Percentiles rank a stretch among this genome's conserved stretches.
Evolutionary conservation across 1,139 yeast species (phyloP).

Genomic region (Saccharomycopsis hybrid): DNA sequence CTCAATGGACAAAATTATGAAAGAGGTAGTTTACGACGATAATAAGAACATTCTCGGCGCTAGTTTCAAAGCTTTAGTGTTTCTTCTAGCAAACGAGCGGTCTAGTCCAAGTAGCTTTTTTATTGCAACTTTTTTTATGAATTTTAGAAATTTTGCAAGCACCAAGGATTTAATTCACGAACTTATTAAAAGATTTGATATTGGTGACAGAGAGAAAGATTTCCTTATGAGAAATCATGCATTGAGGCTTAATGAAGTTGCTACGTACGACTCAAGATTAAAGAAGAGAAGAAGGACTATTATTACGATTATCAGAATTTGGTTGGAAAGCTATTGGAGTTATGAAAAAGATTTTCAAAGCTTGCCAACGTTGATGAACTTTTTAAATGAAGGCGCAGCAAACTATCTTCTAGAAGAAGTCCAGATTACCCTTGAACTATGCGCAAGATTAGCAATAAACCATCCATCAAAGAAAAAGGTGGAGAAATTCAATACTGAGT

Average conservation of each 20-base stretch:
- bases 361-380: conserved; percentile 64
- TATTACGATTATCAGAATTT: conserved; percentile 61
- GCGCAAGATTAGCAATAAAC: conserved; percentile 41
- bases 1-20: conserved; percentile 27
- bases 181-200: conserved; percentile 60
- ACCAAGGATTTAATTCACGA: conserved; percentile 67
- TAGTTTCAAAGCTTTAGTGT: conserved; percentile 68
- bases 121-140: conserved; percentile 70
- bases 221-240: conserved; percentile 26
- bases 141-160: conserved; percentile 69
- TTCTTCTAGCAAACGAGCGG: conserved; percentile 63
- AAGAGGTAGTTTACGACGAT: conserved; percentile 40
- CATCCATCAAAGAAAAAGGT: conserved; percentile 17
- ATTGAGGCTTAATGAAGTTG: conserved; percentile 11
- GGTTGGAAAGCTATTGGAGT: conserved; percentile 91
- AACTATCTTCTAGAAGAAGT: conserved; percentile 56
- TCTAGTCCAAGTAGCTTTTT: conserved; percentile 61
- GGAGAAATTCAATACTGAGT: conserved; percentile 22
- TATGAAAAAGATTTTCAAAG: conserved; percentile 51
- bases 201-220: conserved; percentile 31
- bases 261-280: conserved; percentile 41
- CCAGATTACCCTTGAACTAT: conserved; percentile 51
- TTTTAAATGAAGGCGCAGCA: conserved; percentile 68
- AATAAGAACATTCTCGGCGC: conserved; percentile 65
- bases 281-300: conserved; percentile 63